phyloP scores from a whole-genome alignment of 495 filamentous ascomycete genomes.

The Aspergillus funiculosus region DNA sequence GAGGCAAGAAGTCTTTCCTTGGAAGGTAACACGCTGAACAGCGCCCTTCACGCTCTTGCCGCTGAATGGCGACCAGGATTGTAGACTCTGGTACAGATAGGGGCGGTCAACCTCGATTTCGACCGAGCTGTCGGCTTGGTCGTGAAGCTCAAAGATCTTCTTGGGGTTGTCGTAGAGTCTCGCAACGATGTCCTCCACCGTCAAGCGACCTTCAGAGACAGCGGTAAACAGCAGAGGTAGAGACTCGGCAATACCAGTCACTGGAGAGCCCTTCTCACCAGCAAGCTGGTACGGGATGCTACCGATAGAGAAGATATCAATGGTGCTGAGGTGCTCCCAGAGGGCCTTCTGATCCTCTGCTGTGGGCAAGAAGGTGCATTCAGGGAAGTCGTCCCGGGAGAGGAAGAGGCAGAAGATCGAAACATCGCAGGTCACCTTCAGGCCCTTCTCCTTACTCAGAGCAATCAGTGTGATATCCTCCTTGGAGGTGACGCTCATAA shows the following conservation, averaged over 20 bases:
- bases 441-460: slow-evolving; percentile 73
- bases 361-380: slow-evolving; percentile 62
- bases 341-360: slow-evolving; percentile 67
- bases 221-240: slow-evolving; percentile 75
- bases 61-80: slow-evolving; percentile 68
- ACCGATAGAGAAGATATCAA: slow-evolving; percentile 80
- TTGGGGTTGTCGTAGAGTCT: slow-evolving; percentile 77
- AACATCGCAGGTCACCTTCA: slow-evolving; percentile 82
- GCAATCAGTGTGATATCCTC: slow-evolving; percentile 79
- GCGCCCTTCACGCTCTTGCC: slow-evolving; percentile 66
- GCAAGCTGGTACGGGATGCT: slow-evolving; percentile 78
- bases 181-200: slow-evolving; percentile 63
- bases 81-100: slow-evolving; percentile 50
- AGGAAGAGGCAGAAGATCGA: slow-evolving; percentile 77
- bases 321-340: slow-evolving; percentile 70
- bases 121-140: slow-evolving; percentile 66
- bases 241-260: slow-evolving; percentile 68
- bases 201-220: slow-evolving; percentile 68
- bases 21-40: slow-evolving; percentile 74
- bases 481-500: slow-evolving; percentile 75
- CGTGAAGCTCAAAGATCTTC: slow-evolving; percentile 81
- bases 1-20: slow-evolving; percentile 68
- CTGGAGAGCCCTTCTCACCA: slow-evolving; percentile 50
- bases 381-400: slow-evolving; percentile 66
- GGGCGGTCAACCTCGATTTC: slow-evolving; percentile 71